These are phyloP conservation scores for Erysiphe pulchra DNA, from an alignment of 2,329 filamentous ascomycete species.

Conservation along the genomic window DNA sequence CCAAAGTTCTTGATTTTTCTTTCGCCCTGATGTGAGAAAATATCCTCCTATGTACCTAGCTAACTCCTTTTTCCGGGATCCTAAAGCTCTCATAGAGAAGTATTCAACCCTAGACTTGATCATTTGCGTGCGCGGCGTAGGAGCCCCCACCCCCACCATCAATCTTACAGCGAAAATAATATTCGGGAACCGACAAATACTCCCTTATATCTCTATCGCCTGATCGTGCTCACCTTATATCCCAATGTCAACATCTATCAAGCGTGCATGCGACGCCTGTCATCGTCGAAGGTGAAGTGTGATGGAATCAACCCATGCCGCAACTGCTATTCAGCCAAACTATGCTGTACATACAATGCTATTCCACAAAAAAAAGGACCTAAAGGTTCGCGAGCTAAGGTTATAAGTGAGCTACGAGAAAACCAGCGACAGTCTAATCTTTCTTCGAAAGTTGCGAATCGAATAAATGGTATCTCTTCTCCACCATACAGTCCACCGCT, in stretches of 20 bases:
- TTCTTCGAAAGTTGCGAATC: slow-evolving; percentile 32
- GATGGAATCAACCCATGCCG: slow-evolving; percentile 45
- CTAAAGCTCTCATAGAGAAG: not conserved
- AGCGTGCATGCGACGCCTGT: slow-evolving; percentile 44
- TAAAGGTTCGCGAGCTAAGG: slow-evolving; percentile 48
- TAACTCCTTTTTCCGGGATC: no score
- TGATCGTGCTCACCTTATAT: not conserved
- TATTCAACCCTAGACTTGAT: not conserved
- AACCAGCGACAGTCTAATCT: slow-evolving; percentile 40
- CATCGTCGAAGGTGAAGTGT: slow-evolving; percentile 54
- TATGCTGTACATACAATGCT: slow-evolving; percentile 49
- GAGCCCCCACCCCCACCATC: not conserved
- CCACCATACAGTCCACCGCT: slow-evolving; percentile 22
- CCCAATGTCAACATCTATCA: slow-evolving; percentile 15
- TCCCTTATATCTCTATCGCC: not conserved
- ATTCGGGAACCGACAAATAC: not conserved
- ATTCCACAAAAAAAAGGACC: slow-evolving; percentile 55
- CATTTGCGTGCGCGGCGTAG: not conserved
- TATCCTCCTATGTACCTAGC: no score
- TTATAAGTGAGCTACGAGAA: slow-evolving; percentile 47
- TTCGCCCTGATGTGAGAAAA: no score
- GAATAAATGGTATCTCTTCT: slow-evolving; percentile 27
- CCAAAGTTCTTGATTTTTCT: no score
- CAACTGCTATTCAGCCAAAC: slow-evolving; percentile 40
- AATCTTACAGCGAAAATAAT: no score